phyloP scores from a whole-genome alignment of 139 green algal species.

The Chlamydomonas applanata region DNA sequence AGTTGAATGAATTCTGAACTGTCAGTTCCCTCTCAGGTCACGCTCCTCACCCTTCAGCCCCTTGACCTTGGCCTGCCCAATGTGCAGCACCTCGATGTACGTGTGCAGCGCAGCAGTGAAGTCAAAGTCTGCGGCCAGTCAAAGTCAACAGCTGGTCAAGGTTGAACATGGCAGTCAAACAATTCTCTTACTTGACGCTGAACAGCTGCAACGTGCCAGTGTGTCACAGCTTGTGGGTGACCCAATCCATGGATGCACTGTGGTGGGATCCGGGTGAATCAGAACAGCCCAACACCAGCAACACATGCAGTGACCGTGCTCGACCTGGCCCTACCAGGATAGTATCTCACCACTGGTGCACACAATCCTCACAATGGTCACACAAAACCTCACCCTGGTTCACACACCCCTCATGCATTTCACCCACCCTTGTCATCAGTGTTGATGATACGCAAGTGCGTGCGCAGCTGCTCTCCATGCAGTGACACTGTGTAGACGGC shows the following conservation, averaged over 20 bases:
- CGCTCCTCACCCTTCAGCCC: constrained; percentile 51
- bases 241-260: too few relatives aligned
- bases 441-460: constrained; percentile 85
- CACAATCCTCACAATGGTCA: too few relatives aligned
- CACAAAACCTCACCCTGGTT: too few relatives aligned
- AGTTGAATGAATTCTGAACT: too few relatives aligned
- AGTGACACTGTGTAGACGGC: constrained; percentile 62
- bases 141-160: neutral
- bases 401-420: too few relatives aligned
- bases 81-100: constrained; percentile 89
- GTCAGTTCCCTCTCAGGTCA: too few relatives aligned
- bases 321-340: too few relatives aligned
- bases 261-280: too few relatives aligned
- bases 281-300: too few relatives aligned
- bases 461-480: constrained; percentile 79
- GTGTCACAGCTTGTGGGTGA: too few relatives aligned
- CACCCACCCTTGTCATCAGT: constrained; percentile 48
- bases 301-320: too few relatives aligned
- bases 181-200: neutral
- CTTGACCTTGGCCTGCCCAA: constrained; percentile 66
- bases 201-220: neutral
- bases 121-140: constrained; percentile 71
- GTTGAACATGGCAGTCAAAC: neutral
- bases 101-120: constrained; percentile 96
- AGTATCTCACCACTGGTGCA: too few relatives aligned